These are phyloP conservation scores for Cytospora piceae DNA, from an alignment of 2,329 filamentous ascomycete genomes.

Conservation along the genomic window DNA sequence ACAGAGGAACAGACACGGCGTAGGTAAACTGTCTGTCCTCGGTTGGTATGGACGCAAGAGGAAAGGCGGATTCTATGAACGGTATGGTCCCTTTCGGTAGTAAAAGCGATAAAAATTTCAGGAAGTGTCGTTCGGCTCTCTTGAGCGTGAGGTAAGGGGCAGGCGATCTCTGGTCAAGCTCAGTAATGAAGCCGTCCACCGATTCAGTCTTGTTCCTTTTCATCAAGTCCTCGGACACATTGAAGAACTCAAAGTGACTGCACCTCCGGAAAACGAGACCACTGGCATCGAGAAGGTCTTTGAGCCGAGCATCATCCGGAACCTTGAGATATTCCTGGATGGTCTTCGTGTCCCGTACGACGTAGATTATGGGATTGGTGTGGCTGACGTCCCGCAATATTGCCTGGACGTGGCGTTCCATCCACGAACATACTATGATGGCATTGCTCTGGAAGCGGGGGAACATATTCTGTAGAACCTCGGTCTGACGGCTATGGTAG, in stretches of 20 bases:
- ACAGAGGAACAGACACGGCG: slow-evolving; percentile 64
- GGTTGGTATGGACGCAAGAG: slow-evolving; percentile 63
- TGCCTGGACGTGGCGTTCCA: slow-evolving; percentile 65
- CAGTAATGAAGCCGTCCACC: slow-evolving; percentile 36
- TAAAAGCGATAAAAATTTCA: slow-evolving; percentile 68
- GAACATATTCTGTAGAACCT: slow-evolving; percentile 64
- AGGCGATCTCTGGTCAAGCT: slow-evolving; percentile 45
- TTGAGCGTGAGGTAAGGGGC: slow-evolving; percentile 70
- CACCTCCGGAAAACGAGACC: slow-evolving; percentile 65
- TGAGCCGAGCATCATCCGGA: slow-evolving; percentile 58
- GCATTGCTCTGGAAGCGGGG: slow-evolving; percentile 61
- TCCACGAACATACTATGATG: slow-evolving; percentile 74
- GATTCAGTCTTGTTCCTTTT: slow-evolving; percentile 39
- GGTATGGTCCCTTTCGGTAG: slow-evolving; percentile 58
- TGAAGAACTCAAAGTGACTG: slow-evolving; percentile 78
- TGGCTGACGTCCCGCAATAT: slow-evolving; percentile 65
- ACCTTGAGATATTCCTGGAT: slow-evolving; percentile 66
- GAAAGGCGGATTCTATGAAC: slow-evolving; percentile 66
- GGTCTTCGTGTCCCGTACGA: slow-evolving; percentile 66
- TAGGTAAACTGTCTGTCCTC: slow-evolving; percentile 69
- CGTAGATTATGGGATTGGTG: slow-evolving; percentile 71
- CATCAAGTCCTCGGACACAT: slow-evolving; percentile 59
- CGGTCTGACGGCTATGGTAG: slow-evolving; percentile 66
- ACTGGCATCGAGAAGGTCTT: slow-evolving; percentile 61
- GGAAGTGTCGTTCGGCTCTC: slow-evolving; percentile 68